Evolutionary conservation across 2,329 filamentous ascomycete species (phyloP).

Genomic region (Ophiostoma populinum): DNA sequence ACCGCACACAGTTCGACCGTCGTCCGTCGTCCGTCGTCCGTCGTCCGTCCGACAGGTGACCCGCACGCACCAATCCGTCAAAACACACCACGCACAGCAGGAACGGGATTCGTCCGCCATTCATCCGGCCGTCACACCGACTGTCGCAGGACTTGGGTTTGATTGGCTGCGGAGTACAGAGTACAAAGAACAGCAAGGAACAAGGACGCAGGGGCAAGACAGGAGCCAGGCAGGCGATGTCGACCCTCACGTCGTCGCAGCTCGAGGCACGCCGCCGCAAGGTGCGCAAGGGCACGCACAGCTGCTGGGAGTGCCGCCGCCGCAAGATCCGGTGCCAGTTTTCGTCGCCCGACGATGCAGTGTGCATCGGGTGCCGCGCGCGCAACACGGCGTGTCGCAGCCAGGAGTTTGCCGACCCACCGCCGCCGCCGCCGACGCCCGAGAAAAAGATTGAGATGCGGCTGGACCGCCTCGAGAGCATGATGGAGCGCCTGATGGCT

Average conservation of each 20-base stretch:
- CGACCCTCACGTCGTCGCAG: constrained; percentile 6
- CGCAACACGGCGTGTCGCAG: constrained; percentile 25
- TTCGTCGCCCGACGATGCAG: constrained; percentile 18
- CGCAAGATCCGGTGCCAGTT: constrained; percentile 33
- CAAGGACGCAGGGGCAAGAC: no score
- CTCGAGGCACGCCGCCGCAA: constrained; percentile 22
- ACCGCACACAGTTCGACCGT: no score
- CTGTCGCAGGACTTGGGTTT: no score
- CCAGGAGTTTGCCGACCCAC: constrained; percentile 26
- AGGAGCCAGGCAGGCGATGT: no score
- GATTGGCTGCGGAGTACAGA: no score
- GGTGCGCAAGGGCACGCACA: constrained; percentile 34
- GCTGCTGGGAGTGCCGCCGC: constrained; percentile 35
- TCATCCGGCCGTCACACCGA: no score
- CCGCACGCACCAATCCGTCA: no score
- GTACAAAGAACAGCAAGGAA: no score
- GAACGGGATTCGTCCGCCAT: no score
- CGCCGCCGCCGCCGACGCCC: constrained; percentile 13
- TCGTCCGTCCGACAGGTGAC: no score
- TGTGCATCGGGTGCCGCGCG: constrained; percentile 27
- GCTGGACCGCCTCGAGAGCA: constrained; percentile 26
- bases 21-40: no score
- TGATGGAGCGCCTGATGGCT: constrained; percentile 29
- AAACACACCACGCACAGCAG: no score
- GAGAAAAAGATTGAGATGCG: constrained; percentile 25